Evolutionary conservation across 371 early-diverging fungal genomes (phyloP).

Genomic region (Dichotomocladium elegans): DNA sequence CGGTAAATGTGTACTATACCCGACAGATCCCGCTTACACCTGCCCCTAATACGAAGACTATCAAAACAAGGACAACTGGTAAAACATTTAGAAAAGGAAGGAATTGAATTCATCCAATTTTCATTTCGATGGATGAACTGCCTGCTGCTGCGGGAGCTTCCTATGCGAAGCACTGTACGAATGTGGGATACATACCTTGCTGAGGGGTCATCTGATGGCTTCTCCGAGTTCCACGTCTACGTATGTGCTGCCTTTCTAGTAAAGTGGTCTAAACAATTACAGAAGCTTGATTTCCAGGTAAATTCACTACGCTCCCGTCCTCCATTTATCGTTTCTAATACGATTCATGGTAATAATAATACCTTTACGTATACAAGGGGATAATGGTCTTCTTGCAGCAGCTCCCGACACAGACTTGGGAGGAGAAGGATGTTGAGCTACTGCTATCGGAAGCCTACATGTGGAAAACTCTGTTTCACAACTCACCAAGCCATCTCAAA

Average conservation of each 20-base stretch:
- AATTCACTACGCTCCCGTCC: background rate
- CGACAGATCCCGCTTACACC: background rate
- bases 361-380: constrained; percentile 39
- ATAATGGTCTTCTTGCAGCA: constrained; percentile 94
- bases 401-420: constrained; percentile 86
- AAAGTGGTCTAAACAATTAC: constrained; percentile 86
- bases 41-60: no score
- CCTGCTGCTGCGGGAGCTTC: constrained; percentile 94
- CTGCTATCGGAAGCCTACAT: constrained; percentile 93
- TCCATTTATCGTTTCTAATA: background rate
- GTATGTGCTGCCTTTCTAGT: constrained; percentile 96
- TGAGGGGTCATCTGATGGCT: constrained; percentile 81
- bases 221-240: constrained; percentile 94
- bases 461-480: constrained; percentile 93
- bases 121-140: constrained; percentile 99
- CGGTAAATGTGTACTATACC: constrained; percentile 42
- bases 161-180: constrained; percentile 79
- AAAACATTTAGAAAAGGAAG: constrained; percentile 79
- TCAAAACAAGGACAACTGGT: constrained; percentile 79
- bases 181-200: constrained; percentile 99
- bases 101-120: constrained; percentile 96
- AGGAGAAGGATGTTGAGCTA: constrained; percentile 87
- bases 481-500: constrained; percentile 74
- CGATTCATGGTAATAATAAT: no score
- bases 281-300: constrained; percentile 84